These are phyloP conservation scores for Kwoniella dendrophila DNA, from an alignment of 768 basidiomycete genomes.

Conservation along the genomic window DNA sequence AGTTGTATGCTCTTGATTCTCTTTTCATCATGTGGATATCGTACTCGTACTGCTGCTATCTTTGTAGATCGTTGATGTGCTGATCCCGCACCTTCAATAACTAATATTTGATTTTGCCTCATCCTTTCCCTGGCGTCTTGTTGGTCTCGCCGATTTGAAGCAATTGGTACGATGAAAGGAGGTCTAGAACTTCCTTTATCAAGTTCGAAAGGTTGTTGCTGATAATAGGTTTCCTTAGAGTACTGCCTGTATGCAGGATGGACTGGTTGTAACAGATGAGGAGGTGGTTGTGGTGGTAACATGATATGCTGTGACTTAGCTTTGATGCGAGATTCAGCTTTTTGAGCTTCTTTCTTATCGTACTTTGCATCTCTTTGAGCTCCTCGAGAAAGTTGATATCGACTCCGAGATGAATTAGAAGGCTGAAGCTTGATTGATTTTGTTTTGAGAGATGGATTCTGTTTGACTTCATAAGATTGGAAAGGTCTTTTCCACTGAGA, in stretches of 20 bases:
- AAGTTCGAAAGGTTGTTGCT: no score
- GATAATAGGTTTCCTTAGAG: no score
- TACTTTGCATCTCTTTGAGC: slow-evolving; percentile 47
- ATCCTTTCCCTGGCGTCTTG: no score
- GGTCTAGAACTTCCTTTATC: no score
- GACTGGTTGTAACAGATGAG: no score
- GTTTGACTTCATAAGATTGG: not conserved
- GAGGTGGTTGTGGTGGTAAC: no score
- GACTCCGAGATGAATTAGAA: slow-evolving; percentile 4
- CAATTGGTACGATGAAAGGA: no score
- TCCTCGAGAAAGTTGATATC: slow-evolving; percentile 41
- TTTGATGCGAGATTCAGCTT: not conserved
- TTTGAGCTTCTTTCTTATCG: slow-evolving; percentile 3
- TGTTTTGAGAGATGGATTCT: not conserved
- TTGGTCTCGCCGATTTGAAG: not conserved
- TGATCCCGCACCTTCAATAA: slow-evolving; percentile 27
- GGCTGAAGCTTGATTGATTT: not conserved
- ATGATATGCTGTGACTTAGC: no score
- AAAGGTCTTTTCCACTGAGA: not conserved
- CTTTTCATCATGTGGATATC: slow-evolving; percentile 24
- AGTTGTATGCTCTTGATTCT: slow-evolving; percentile 41
- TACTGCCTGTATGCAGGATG: no score
- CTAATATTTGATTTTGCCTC: slow-evolving; percentile 27
- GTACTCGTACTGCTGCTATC: slow-evolving; percentile 19
- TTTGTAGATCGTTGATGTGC: not conserved